Evolutionary conservation across 495 filamentous ascomycete species (phyloP).

Genomic region (Talaromyces borbonicus): DNA sequence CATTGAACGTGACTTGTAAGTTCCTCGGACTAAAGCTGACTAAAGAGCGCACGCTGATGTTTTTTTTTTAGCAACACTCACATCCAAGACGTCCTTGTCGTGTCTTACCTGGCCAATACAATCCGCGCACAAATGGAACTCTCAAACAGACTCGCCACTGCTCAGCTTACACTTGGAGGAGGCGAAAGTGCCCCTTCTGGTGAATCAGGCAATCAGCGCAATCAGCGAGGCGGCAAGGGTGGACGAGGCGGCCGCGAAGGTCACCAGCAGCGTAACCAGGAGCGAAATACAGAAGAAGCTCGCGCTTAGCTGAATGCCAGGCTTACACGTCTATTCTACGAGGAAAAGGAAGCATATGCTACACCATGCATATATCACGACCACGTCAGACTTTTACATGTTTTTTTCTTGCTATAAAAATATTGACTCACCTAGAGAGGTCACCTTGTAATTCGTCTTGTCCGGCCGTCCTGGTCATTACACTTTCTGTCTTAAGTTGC

Average conservation of each 20-base stretch:
- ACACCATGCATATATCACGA: constrained; percentile 6
- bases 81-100: constrained; percentile 94
- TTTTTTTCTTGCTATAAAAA: constrained; percentile 13
- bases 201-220: constrained; percentile 12
- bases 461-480: constrained; percentile 1
- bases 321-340: no score
- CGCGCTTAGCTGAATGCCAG: constrained; percentile 26
- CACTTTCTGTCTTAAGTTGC: not conserved
- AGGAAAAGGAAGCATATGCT: constrained; percentile 8
- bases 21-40: constrained; percentile 10
- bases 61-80: constrained; percentile 70
- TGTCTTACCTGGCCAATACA: constrained; percentile 95
- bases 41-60: constrained; percentile 44
- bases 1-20: constrained; percentile 88
- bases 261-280: constrained; percentile 28
- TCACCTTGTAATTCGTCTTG: constrained; percentile 1
- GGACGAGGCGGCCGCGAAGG: constrained; percentile 31
- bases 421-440: constrained; percentile 8
- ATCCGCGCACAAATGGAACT: constrained; percentile 99
- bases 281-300: constrained; percentile 29
- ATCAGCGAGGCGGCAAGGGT: constrained; percentile 40
- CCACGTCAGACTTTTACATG: constrained; percentile 15
- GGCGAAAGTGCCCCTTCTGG: constrained; percentile 32
- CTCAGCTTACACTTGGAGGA: constrained; percentile 58
- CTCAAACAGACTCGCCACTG: constrained; percentile 83